phyloP scores from a whole-genome alignment of 768 basidiomycete species.

The Mycena alexandri region DNA sequence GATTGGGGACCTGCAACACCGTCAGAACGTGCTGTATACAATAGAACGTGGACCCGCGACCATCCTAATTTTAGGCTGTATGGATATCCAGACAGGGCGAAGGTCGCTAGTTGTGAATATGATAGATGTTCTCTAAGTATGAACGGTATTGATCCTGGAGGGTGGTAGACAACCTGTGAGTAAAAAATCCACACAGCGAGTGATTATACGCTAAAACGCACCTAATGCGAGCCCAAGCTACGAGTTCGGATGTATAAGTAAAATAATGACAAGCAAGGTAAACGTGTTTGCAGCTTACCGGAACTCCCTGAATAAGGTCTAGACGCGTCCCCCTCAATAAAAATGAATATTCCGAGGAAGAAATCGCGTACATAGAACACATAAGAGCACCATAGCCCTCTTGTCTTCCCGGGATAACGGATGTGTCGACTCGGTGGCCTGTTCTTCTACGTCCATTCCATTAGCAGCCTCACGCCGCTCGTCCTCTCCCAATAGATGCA shows the following conservation, averaged over 20 bases:
- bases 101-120: constrained; percentile 96
- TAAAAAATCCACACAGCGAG: background rate
- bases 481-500: constrained; percentile 70
- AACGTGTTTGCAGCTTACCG: constrained; percentile 64
- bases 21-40: too few species aligned
- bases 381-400: constrained; percentile 85
- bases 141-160: constrained; percentile 92
- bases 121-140: constrained; percentile 95
- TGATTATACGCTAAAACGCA: constrained; percentile 45
- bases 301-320: constrained; percentile 91
- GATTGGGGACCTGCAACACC: constrained; percentile 73
- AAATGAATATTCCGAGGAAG: background rate
- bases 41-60: constrained; percentile 42
- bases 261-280: constrained; percentile 11
- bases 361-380: constrained; percentile 81
- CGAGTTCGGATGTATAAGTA: constrained; percentile 24
- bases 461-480: constrained; percentile 62
- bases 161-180: constrained; percentile 6
- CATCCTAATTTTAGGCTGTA: constrained; percentile 97
- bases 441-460: constrained; percentile 57
- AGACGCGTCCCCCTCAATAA: constrained; percentile 28
- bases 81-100: constrained; percentile 92
- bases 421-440: constrained; percentile 15
- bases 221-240: constrained; percentile 92
- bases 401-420: constrained; percentile 67